A percentile compares a stretch with the other conserved stretches of the same genome.
phyloP scores from a whole-genome alignment of 345 rosid genomes.

The Lenwebbia sp. region DNA sequence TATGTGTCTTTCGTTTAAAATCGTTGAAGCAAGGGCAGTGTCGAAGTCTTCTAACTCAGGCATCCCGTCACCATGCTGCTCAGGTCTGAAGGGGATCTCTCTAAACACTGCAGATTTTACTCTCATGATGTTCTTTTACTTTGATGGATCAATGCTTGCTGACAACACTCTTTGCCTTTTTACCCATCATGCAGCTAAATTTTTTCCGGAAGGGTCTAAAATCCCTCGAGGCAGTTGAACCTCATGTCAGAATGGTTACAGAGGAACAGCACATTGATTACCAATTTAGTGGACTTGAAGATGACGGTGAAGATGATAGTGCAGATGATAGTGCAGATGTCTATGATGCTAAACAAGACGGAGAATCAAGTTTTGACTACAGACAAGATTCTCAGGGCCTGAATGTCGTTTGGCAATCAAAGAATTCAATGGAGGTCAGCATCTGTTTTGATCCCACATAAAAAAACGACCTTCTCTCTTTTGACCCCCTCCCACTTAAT shows the following conservation, averaged over 20 bases:
- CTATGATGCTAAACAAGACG: constrained; percentile 31
- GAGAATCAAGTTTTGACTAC: constrained; percentile 82
- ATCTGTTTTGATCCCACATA: not conserved
- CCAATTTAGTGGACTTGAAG: constrained; percentile 56
- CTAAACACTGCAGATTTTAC: not conserved
- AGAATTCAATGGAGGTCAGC: constrained; percentile 65
- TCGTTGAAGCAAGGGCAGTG: constrained; percentile 92
- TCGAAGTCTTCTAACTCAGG: constrained; percentile 89
- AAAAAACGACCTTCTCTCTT: not conserved
- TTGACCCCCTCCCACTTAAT: not conserved
- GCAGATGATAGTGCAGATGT: constrained; percentile 37
- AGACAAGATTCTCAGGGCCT: constrained; percentile 34
- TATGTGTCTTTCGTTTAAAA: constrained; percentile 78
- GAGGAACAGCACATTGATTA: constrained; percentile 83
- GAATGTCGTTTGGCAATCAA: constrained; percentile 39
- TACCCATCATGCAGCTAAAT: constrained; percentile 41
- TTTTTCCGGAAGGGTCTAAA: constrained; percentile 74
- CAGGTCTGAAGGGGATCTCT: constrained; percentile 40
- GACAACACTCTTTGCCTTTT: not conserved
- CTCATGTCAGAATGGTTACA: constrained; percentile 48
- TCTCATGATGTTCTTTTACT: not conserved
- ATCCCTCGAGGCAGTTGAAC: constrained; percentile 77
- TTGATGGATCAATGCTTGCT: not conserved
- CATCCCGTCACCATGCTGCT: constrained; percentile 93
- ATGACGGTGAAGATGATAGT: constrained; percentile 42